Conservation (phyloP, 805 yeast species). For the Hanseniaspora hatyaiensis region DNA sequence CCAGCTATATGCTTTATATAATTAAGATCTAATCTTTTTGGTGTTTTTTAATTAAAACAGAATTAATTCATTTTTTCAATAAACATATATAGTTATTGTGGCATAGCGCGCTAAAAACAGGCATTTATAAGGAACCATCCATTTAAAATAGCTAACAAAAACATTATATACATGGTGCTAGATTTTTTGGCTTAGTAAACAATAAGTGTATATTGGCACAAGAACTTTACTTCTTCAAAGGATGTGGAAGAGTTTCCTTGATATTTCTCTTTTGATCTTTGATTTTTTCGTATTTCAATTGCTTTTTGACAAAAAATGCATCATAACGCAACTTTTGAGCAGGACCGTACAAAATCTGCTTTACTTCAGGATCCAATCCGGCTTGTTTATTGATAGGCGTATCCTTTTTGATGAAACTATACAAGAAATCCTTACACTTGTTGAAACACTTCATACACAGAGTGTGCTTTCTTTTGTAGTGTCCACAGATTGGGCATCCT, state of each 20-base stretch:
- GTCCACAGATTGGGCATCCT: slow-evolving; percentile 93
- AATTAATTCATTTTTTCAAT: no score
- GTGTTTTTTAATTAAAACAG: no score
- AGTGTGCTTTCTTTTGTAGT: slow-evolving; percentile 77
- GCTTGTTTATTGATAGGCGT: slow-evolving; percentile 19
- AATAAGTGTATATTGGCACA: no score
- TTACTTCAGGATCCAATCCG: slow-evolving; percentile 46
- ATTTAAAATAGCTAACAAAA: no score
- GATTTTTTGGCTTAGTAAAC: no score
- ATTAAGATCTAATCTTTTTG: no score
- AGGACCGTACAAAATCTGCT: slow-evolving; percentile 61
- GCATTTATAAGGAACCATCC: no score
- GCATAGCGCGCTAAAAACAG: no score
- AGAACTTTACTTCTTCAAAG: slow-evolving; percentile 37
- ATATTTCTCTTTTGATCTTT: slow-evolving; percentile 40
- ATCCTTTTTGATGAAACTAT: slow-evolving; percentile 9
- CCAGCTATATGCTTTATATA: no score
- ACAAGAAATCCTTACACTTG: slow-evolving; percentile 24
- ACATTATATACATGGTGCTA: no score
- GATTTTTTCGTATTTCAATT: slow-evolving; percentile 21
- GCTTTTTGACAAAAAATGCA: background rate
- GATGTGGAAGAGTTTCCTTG: slow-evolving; percentile 39
- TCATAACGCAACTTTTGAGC: slow-evolving; percentile 37
- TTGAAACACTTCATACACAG: slow-evolving; percentile 74
- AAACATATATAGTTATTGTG: no score